phyloP scores from a whole-genome alignment of 805 yeast genomes.

The Phaffomyces opuntiae region DNA sequence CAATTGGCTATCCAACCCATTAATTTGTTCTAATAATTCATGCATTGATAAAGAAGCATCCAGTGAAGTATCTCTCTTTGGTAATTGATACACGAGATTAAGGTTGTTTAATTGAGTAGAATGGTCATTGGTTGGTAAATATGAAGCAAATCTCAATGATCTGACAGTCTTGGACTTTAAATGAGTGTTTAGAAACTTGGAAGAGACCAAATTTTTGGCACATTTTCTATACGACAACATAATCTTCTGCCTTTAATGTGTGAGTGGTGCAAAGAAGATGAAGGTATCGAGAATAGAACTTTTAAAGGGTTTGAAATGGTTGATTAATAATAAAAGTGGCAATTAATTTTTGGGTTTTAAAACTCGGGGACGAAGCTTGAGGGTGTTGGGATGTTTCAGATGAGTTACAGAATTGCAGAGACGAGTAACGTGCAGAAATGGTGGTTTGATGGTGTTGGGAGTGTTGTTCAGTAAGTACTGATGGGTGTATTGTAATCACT shows the following conservation, averaged over 20 bases:
- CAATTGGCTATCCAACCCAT: slow-evolving; percentile 11
- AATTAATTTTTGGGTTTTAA: background rate
- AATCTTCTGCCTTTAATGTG: background rate
- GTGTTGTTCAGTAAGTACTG: too few species aligned
- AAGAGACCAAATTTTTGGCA: background rate
- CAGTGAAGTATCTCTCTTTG: background rate
- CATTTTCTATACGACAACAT: slow-evolving; percentile 8
- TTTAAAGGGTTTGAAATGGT: background rate
- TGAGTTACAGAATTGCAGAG: background rate
- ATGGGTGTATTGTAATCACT: too few species aligned
- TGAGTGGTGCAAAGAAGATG: background rate
- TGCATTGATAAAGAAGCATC: slow-evolving; percentile 12
- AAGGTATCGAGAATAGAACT: background rate
- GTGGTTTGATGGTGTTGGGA: too few species aligned
- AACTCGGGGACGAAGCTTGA: too few species aligned
- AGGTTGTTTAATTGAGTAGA: background rate
- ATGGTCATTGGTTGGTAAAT: background rate
- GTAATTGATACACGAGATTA: background rate
- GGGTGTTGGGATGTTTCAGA: background rate
- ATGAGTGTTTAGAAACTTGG: background rate
- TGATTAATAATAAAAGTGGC: slow-evolving; percentile 1
- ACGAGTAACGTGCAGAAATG: too few species aligned
- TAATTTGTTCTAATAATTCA: slow-evolving; percentile 18
- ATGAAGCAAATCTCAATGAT: slow-evolving; percentile 7
- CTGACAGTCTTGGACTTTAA: background rate